Base-by-base conservation (phyloP, 257 asterid genomes). In the Echium plantagineum region DNA sequence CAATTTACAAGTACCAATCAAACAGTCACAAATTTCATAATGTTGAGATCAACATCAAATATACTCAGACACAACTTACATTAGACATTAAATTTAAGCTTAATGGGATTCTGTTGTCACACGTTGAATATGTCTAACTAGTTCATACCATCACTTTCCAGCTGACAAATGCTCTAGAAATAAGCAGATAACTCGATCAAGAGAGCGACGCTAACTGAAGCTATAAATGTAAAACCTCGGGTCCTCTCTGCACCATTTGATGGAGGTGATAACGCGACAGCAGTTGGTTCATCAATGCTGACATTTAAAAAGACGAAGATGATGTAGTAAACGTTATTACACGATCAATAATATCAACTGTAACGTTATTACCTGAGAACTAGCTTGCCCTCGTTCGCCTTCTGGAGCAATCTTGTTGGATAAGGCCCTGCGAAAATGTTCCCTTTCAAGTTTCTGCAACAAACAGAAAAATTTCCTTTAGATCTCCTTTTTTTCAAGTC, bases 201-300 rank as follows among this genome's bases (percentile, higher is more conserved):
- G 35, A 55, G 59, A 55, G 35, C 35, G 8, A 12, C 35, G 0
- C 8, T 5, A 15, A 55, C n/a, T 7, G 59, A 55, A 21, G 32
- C 35, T 55, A 55, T 22, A 13, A 55, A 2, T 55, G 59, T 15
- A 55, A 55, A 5, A 10, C 7, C 32, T n/a, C 17, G 18, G 5
- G 6, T 55, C 59, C 22, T 55, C 28, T 21, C 59, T 55, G 31
- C 28, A 30, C 18, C 35, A 30, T 24, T 55, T 16, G 31, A 31
- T 31, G 38, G 59, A 35, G 32, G 18, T n/a, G 24, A n/a, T 21
- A 21, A 3, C 9, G 22, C 10, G 15, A 15, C 8, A 7, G 15
- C 20, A 15, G 28, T 21, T 30, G n/a, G 32, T 21, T 55, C 59
- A 10, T 55, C 59, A 24, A 55, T 55, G 59, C 59, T 55, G 35